A percentile compares a stretch with the other conserved stretches of the same genome.
phyloP scores from a whole-genome alignment of 352 stramenopile species.

The Hyaloperonospora brassicae region DNA sequence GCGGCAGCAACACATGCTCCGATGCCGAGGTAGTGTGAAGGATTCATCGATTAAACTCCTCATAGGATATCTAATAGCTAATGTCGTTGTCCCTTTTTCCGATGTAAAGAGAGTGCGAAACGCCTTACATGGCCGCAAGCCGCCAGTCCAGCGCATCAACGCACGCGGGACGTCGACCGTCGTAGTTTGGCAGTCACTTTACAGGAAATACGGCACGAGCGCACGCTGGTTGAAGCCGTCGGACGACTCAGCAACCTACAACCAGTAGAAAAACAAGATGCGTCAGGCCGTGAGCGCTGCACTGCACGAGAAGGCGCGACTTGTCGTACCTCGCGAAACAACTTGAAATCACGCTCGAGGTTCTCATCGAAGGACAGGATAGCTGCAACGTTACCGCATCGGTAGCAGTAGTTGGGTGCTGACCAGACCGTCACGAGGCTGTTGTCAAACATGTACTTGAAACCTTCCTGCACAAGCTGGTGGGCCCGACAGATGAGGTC shows the following conservation, averaged over 20 bases:
- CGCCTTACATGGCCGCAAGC: constrained; percentile 13
- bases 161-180: constrained; percentile 10
- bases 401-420: constrained; percentile 82
- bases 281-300: constrained; percentile 11
- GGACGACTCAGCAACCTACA: constrained; percentile 72
- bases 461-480: constrained; percentile 87
- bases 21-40: constrained; percentile 22
- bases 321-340: constrained; percentile 73
- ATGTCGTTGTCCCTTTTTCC: constrained; percentile 33
- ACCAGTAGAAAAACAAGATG: constrained; percentile 5
- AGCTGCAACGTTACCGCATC: constrained; percentile 75
- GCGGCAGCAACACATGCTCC: constrained; percentile 3
- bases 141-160: constrained; percentile 7
- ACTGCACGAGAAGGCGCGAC: constrained; percentile 9
- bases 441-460: constrained; percentile 89
- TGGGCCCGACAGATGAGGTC: constrained; percentile 86
- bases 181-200: constrained; percentile 25
- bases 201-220: constrained; percentile 84
- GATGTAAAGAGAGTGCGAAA: constrained; percentile 31
- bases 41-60: constrained; percentile 26
- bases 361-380: constrained; percentile 81
- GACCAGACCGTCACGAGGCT: constrained; percentile 81
- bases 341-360: constrained; percentile 81
- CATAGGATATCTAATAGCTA: constrained; percentile 35
- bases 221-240: constrained; percentile 70